Conservation (phyloP, 768 basidiomycete genomes). For the Russula olivacea region DNA sequence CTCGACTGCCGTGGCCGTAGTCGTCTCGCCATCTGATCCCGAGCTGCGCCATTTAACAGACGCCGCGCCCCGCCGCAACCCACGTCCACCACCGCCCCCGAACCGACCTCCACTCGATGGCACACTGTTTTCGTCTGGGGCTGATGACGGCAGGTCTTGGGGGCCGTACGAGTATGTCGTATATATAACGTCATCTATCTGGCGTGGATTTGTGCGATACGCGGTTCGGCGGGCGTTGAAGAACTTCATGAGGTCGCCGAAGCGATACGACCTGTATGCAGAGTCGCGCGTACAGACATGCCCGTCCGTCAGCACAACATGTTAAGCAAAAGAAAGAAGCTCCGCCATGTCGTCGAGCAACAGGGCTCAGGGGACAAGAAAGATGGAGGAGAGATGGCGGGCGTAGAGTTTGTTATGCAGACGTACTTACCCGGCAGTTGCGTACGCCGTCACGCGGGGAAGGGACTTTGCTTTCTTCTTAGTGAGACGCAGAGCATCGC, state of each 20-base stretch:
- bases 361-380: background rate
- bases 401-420: background rate
- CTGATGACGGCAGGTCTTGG: slow-evolving; percentile 18
- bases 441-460: slow-evolving; percentile 93
- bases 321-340: background rate
- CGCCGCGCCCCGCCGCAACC: background rate
- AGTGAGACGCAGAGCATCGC: slow-evolving; percentile 84
- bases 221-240: slow-evolving; percentile 76
- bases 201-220: slow-evolving; percentile 80
- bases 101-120: slow-evolving; percentile 18
- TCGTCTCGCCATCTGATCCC: slow-evolving; percentile 24
- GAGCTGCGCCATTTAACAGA: slow-evolving; percentile 30
- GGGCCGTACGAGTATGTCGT: slow-evolving; percentile 84
- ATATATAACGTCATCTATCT: slow-evolving; percentile 91
- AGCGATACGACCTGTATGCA: slow-evolving; percentile 69
- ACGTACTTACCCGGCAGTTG: slow-evolving; percentile 72
- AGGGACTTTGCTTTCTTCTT: slow-evolving; percentile 92
- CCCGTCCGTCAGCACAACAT: background rate
- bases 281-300: background rate
- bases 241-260: slow-evolving; percentile 83
- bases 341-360: background rate
- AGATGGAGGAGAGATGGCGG: background rate
- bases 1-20: slow-evolving; percentile 21
- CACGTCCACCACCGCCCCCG: background rate
- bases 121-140: slow-evolving; percentile 18